Percentiles rank a stretch among this genome's conserved stretches.
phyloP scores from a whole-genome alignment of 2,329 filamentous ascomycete genomes.

The Pyrenophora tritici-repentis region DNA sequence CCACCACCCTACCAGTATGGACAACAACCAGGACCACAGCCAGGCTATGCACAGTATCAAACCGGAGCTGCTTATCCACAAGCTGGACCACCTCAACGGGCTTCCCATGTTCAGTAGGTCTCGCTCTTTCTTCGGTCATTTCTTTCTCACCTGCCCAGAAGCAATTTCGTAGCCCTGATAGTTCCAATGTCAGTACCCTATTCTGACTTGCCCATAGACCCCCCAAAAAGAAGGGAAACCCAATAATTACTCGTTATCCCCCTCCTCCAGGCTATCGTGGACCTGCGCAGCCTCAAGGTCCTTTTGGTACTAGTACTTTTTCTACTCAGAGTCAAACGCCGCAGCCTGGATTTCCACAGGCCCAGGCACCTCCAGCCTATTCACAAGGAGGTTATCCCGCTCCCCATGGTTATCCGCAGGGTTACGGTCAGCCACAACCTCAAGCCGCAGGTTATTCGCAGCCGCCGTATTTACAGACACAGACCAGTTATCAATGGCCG shows the following conservation, averaged over 20 bases:
- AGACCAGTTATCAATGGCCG: constrained; percentile 33
- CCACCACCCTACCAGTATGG: constrained; percentile 39
- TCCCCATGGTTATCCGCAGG: constrained; percentile 22
- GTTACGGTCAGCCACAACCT: constrained; percentile 29
- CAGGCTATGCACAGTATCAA: constrained; percentile 39
- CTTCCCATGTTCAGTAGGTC: constrained; percentile 43
- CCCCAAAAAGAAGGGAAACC: constrained; percentile 54
- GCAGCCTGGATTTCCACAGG: constrained; percentile 34
- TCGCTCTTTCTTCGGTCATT: not conserved
- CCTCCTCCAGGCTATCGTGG: constrained; percentile 55
- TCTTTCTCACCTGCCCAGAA: constrained; percentile 2
- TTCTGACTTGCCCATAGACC: constrained; percentile 32
- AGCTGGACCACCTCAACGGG: constrained; percentile 27
- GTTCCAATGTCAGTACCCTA: not conserved
- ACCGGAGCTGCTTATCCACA: constrained; percentile 30
- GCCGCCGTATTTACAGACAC: constrained; percentile 27
- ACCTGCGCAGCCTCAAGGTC: constrained; percentile 39
- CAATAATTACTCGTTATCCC: constrained; percentile 56
- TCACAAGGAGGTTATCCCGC: constrained; percentile 30
- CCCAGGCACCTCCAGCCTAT: constrained; percentile 26
- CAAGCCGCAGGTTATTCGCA: constrained; percentile 22
- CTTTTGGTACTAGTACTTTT: constrained; percentile 34
- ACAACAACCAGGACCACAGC: constrained; percentile 38
- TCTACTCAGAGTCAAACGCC: constrained; percentile 34
- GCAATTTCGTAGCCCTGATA: not conserved